Percentiles rank a stretch among this genome's conserved stretches.
Conservation (phyloP, 306 rosid genomes). For the Malus sieversii region DNA sequence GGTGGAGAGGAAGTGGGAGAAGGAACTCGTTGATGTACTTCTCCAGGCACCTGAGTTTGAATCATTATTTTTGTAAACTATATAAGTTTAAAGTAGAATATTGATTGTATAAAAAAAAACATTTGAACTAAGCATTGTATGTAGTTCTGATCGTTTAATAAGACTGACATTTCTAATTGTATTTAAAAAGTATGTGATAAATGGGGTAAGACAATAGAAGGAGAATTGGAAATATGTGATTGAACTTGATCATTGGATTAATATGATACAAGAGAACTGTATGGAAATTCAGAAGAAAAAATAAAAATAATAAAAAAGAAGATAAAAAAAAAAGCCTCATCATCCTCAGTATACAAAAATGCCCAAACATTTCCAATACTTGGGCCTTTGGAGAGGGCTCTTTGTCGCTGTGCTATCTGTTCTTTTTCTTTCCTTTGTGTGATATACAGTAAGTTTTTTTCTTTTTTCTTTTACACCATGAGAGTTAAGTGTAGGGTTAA, state of each 20-base stretch:
- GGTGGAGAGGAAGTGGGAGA: neutral
- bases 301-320: neutral
- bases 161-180: no score
- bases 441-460: constrained; percentile 21
- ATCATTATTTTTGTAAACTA: no score
- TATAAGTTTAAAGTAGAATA: no score
- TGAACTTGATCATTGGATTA: constrained; percentile 21
- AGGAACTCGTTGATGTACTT: neutral
- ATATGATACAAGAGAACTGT: constrained; percentile 27
- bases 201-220: no score
- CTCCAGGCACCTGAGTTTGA: neutral
- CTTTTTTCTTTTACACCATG: neutral
- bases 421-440: constrained; percentile 3
- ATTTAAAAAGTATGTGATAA: neutral
- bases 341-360: constrained; percentile 52
- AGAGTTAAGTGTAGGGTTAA: constrained; percentile 7
- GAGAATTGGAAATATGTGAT: constrained; percentile 7
- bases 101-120: no score
- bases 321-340: constrained; percentile 45
- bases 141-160: neutral
- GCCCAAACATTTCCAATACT: constrained; percentile 43
- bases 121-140: no score
- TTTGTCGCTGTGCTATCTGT: constrained; percentile 19
- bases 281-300: neutral
- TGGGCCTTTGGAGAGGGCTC: constrained; percentile 84